A percentile compares a stretch with the other conserved stretches of the same genome.
phyloP scores from a whole-genome alignment of 441 rosid species.

The Metrosideros polymorpha region DNA sequence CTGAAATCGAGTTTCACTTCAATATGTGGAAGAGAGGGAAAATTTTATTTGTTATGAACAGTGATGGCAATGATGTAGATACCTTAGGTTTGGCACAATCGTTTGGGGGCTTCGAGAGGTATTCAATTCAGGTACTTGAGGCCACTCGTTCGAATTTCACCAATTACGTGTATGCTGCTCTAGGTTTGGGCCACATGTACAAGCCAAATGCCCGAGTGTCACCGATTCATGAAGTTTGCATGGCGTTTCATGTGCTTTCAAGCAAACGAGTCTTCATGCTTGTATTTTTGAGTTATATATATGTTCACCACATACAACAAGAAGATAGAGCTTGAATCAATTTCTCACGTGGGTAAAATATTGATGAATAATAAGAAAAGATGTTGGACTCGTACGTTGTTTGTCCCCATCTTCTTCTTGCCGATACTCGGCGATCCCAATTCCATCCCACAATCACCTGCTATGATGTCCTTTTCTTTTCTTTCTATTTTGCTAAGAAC shows the following conservation, averaged over 20 bases:
- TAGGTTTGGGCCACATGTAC: neutral
- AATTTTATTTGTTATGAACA: neutral
- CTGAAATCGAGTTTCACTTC: neutral
- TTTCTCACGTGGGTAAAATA: neutral
- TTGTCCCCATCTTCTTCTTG: neutral
- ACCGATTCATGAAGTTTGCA: neutral
- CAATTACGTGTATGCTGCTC: too few species aligned
- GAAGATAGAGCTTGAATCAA: neutral
- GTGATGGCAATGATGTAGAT: too few species aligned
- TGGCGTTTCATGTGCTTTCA: neutral
- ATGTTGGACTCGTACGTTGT: neutral
- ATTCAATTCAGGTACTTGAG: neutral
- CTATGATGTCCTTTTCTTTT: neutral
- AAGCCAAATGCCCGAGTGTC: neutral
- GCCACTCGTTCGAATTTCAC: rapidly evolving
- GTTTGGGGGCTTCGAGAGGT: rapidly evolving
- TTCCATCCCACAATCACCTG: neutral
- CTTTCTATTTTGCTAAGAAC: neutral
- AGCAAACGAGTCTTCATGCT: neutral
- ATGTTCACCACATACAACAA: neutral
- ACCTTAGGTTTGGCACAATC: neutral
- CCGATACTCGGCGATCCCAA: neutral
- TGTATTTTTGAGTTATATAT: neutral
- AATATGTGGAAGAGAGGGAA: neutral
- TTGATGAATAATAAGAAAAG: neutral